Evolutionary conservation across 805 yeast species (phyloP).

Genomic region (Komagataella pastoris): DNA sequence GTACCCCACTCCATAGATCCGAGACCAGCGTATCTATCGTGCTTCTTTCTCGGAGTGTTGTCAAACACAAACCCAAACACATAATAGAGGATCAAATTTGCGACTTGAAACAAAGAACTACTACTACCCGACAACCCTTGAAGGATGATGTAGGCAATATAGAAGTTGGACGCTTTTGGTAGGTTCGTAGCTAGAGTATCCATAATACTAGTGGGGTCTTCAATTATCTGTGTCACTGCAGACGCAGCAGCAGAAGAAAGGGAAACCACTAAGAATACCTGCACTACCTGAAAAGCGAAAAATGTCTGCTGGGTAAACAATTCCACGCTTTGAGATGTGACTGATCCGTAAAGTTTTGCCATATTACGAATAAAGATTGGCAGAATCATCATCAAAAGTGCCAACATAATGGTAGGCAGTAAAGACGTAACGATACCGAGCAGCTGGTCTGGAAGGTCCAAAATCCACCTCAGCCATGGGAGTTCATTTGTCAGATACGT

Average conservation of each 20-base stretch:
- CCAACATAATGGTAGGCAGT: slow-evolving; percentile 53
- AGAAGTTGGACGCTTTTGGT: slow-evolving; percentile 66
- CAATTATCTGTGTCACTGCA: slow-evolving; percentile 54
- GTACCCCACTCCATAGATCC: slow-evolving; percentile 60
- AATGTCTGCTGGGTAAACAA: slow-evolving; percentile 53
- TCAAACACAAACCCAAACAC: slow-evolving; percentile 45
- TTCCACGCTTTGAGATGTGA: slow-evolving; percentile 45
- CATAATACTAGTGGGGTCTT: slow-evolving; percentile 48
- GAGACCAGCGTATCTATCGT: slow-evolving; percentile 40
- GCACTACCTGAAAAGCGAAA: slow-evolving; percentile 79
- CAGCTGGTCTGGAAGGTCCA: slow-evolving; percentile 36
- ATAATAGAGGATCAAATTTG: slow-evolving; percentile 44
- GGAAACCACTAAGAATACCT: slow-evolving; percentile 78
- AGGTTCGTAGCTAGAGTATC: slow-evolving; percentile 46
- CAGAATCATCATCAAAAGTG: slow-evolving; percentile 50
- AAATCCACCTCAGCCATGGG: slow-evolving; percentile 41
- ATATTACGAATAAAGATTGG: slow-evolving; percentile 52
- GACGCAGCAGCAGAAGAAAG: slow-evolving; percentile 76
- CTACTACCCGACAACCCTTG: slow-evolving; percentile 60
- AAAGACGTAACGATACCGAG: slow-evolving; percentile 57
- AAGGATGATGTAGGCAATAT: slow-evolving; percentile 49
- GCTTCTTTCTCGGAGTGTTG: slow-evolving; percentile 54
- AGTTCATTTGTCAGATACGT: slow-evolving; percentile 45
- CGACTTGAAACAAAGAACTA: slow-evolving; percentile 51
- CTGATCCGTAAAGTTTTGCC: slow-evolving; percentile 48